Evolutionary conservation across 1,284 basidiomycete genomes (phyloP).

Genomic region (Ganoderma multipileum): DNA sequence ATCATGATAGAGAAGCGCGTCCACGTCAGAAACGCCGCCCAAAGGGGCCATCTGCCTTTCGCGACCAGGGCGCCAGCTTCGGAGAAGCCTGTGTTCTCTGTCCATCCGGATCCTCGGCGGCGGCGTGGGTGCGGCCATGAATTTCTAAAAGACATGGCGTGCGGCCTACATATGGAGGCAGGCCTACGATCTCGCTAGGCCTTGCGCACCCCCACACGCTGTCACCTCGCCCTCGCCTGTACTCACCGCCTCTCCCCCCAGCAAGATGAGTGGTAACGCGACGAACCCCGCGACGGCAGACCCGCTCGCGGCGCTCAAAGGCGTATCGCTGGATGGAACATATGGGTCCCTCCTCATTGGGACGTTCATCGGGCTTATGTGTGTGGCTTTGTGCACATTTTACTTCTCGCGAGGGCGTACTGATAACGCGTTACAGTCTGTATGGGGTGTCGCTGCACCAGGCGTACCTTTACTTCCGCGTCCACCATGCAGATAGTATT

Average conservation of each 20-base stretch:
- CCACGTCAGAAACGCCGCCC: neutral
- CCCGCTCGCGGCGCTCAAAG: neutral
- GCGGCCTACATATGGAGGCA: neutral
- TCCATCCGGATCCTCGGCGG: neutral
- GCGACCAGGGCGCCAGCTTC: neutral
- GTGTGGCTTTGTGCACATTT: neutral
- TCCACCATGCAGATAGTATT: neutral
- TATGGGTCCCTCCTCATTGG: neutral
- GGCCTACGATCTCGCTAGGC: too few species aligned
- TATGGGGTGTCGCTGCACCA: neutral
- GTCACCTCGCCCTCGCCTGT: neutral
- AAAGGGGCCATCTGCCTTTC: neutral
- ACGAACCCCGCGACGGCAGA: neutral
- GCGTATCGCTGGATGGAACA: neutral
- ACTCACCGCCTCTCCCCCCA: neutral
- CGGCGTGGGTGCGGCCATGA: neutral
- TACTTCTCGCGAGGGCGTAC: neutral
- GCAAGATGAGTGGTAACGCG: neutral
- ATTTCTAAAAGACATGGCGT: neutral
- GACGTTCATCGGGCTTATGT: neutral
- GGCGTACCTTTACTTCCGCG: neutral
- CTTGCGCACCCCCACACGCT: neutral
- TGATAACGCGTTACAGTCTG: neutral
- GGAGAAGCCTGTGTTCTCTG: neutral
- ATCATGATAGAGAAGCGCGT: conserved; percentile 3